Percentiles rank a stretch among this genome's conserved stretches.
These are phyloP conservation scores for Nannizzia gypsea DNA, from an alignment of 2,329 filamentous ascomycete species.

Conservation along the genomic window DNA sequence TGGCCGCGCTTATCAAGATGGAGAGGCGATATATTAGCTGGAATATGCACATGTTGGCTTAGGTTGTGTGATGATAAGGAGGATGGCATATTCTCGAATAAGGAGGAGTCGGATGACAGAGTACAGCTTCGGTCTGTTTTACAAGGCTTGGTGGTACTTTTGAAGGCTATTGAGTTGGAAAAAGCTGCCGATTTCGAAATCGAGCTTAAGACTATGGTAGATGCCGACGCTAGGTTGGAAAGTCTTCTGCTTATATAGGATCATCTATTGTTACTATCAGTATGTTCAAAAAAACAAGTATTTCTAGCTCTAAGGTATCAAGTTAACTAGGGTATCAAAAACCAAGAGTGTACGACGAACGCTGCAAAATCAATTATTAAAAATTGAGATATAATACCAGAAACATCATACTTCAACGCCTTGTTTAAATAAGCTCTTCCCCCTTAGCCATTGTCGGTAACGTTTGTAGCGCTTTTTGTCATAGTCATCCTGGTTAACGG, in stretches of 20 bases:
- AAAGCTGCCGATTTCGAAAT: constrained; percentile 20
- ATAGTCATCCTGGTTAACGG: constrained; percentile 74
- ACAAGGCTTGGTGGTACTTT: constrained; percentile 13
- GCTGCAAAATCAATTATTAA: neutral
- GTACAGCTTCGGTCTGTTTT: neutral
- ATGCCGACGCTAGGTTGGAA: constrained; percentile 24
- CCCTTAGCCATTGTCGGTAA: constrained; percentile 86
- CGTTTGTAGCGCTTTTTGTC: constrained; percentile 93
- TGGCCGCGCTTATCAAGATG: constrained; percentile 59
- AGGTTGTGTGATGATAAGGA: constrained; percentile 36
- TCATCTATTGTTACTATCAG: neutral
- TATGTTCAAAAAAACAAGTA: neutral
- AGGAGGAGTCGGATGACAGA: neutral
- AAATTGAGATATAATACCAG: neutral
- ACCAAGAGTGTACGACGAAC: constrained; percentile 4
- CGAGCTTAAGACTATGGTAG: constrained; percentile 27
- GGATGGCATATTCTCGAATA: constrained; percentile 6
- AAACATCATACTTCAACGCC: constrained; percentile 38
- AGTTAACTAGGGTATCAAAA: constrained; percentile 1
- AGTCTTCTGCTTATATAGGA: constrained; percentile 17
- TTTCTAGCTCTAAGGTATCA: neutral
- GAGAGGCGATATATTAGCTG: constrained; percentile 52
- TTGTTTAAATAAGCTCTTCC: constrained; percentile 95
- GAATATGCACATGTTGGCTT: constrained; percentile 52
- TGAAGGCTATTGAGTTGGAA: constrained; percentile 21